Base-by-base conservation (phyloP, 2,329 filamentous ascomycete species). In the Pestalotiopsis fici region DNA sequence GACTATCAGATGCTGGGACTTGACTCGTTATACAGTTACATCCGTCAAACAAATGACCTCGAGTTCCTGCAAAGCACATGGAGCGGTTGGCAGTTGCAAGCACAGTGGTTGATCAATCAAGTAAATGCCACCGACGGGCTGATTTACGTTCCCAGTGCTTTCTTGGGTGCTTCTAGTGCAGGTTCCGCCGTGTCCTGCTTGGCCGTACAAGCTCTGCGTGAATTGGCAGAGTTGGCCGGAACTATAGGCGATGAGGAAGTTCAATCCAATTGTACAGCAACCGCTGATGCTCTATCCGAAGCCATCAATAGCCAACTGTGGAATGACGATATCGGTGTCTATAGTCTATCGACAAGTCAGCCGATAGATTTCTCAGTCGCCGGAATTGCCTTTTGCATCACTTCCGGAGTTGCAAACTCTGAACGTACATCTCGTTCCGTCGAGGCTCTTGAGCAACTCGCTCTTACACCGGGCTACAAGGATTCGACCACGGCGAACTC, bases 1-100 rank as follows among this genome's bases (percentile, higher is more conserved):
- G 72, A 71, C 55, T 73, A 73, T 39, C 71, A 73, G 66, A 66
- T 73, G n/a, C 64, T 73, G 4, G 72, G 71, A 1, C 50, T 72
- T 3, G 65, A 65, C 35, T 67, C 66, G 5, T 64, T 72, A 21
- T 61, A 69, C 54, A 60, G 66, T 64, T 72, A 71, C 60, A 62
- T 72, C 2, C 71, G 68, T 9, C 64, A 68, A 13, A 68, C 60
- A 4, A 67, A 69, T 27, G 71, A 74, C 55, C 43, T 69, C 13
- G 66, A 31, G 2, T 72, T 69, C n/a, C 65, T 68, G 21, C 28
- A 56, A 2, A 21, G 28, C 7, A 72, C 68, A 0, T 73, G 72
- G 71, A 27, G 67, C 2, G 31, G 59, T 28, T 73, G 70, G 69
- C 56, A 68, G 18, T 55, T 37, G 43, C 63, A 65, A 3, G 56